These are phyloP conservation scores for Evansstolkia leycettana DNA, from an alignment of 495 filamentous ascomycete species.

Conservation along the genomic window DNA sequence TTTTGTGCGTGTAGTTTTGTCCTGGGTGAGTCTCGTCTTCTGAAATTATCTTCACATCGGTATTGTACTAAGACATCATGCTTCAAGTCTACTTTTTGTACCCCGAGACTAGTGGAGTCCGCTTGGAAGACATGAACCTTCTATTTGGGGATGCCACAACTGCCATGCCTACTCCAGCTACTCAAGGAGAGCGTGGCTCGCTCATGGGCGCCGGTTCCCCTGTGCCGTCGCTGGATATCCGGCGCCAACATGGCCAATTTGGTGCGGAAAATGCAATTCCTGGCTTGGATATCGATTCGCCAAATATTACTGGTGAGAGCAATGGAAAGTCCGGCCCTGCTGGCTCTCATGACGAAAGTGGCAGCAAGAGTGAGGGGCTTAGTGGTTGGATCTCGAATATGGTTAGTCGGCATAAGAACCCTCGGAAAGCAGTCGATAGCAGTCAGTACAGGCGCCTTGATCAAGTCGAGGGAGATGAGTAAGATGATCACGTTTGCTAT, in stretches of 20 bases:
- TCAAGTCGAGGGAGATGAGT: conserved; percentile 44
- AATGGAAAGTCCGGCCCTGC: conserved; percentile 33
- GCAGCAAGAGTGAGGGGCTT: conserved; percentile 38
- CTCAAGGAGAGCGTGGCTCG: conserved; percentile 61
- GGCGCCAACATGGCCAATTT: conserved; percentile 36
- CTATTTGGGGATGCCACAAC: conserved; percentile 85
- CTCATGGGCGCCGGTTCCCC: conserved; percentile 62
- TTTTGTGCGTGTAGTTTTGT: conserved; percentile 96
- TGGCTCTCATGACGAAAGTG: conserved; percentile 14
- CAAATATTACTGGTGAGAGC: conserved; percentile 32
- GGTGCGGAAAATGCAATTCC: conserved; percentile 53
- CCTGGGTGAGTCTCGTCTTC: conserved; percentile 55
- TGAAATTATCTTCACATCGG: conserved; percentile 1
- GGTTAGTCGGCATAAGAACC: conserved; percentile 40
- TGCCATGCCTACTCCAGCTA: conserved; percentile 57
- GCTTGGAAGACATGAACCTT: conserved; percentile 89
- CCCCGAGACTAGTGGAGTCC: conserved; percentile 88
- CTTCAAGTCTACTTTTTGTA: conserved; percentile 91
- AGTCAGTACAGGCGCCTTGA: conserved; percentile 53
- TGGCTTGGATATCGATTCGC: conserved; percentile 61
- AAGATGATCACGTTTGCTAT: too few relatives aligned
- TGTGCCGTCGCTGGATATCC: conserved; percentile 65
- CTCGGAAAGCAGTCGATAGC: conserved; percentile 26
- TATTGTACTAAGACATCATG: conserved; percentile 8
- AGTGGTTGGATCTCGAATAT: conserved; percentile 62